phyloP scores from a whole-genome alignment of 169 alveolate species.

The Amoebophrya sp. region DNA sequence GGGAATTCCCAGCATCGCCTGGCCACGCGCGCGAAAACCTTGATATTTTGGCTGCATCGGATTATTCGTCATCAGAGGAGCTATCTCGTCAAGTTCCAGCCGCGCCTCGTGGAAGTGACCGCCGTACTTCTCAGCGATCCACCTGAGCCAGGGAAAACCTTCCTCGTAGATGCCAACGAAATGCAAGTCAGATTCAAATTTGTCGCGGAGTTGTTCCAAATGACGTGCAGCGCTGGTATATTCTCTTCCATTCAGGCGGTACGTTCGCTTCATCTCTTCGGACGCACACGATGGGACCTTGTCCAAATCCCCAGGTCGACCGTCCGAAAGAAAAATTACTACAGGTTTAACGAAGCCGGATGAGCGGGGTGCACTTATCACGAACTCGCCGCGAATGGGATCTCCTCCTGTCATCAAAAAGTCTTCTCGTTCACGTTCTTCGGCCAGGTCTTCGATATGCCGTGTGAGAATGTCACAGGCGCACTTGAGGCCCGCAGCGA shows the following conservation, averaged over 20 bases:
- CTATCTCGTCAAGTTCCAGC: neutral
- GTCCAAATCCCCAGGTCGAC: neutral
- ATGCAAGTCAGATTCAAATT: neutral
- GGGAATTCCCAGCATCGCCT: no score
- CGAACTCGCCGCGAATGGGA: no score
- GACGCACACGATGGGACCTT: neutral
- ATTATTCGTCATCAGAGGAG: neutral
- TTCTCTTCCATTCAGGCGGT: neutral
- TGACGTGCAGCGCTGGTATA: neutral
- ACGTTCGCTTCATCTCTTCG: neutral
- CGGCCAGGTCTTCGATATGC: no score
- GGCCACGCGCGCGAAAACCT: no score
- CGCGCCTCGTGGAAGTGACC: neutral
- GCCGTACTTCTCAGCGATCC: neutral
- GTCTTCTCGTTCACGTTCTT: no score
- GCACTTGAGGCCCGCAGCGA: neutral
- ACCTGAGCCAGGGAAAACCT: neutral
- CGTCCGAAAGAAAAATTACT: neutral
- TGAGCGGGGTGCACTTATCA: no score
- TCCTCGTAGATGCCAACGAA: neutral
- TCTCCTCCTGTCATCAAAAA: no score
- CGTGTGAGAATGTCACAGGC: neutral
- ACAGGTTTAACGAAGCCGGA: neutral
- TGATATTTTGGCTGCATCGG: no score
- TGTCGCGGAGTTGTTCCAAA: neutral